Evolutionary conservation across 495 filamentous ascomycete genomes (phyloP), one percentile per base, ranked within the genome.

Genomic region (Aspergillus saccharolyticus): DNA sequence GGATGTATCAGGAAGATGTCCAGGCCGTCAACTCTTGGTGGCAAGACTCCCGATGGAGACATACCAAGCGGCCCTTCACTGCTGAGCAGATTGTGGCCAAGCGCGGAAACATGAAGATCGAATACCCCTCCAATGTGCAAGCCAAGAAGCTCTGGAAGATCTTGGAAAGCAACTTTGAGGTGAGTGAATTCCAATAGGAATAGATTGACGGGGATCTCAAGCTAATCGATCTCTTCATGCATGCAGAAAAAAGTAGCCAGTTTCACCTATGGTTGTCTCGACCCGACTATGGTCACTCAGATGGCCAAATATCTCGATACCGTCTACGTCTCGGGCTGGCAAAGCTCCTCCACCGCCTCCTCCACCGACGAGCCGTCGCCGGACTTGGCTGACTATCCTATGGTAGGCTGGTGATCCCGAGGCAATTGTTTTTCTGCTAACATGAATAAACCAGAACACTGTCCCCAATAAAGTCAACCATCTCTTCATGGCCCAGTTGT

Each of bases 221-320:
- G 39, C 39, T 10, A 3, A 54, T 12, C 18, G 10, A 20, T n/a
- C 25, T 16, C 22, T 7, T 28, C 6, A 19, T 15, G 12, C 33
- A 60, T 28, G 25, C 67, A 96, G 90, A 87, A 83, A 63, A 84
- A 83, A 56, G 88, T 91, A 62, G 88, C 88, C 42, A 94, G 89
- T 75, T 96, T 83, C 76, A 98, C 94, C 42, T 98, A 96, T 74
- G 94, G 94, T 66, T 97, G 94, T 74, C 79, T 98, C 55, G 95
- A 98, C 65, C 94, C 94, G 10, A 96, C 95, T 5, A 96, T 96
- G 89, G 81, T 98, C 66, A 97, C 95, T 19, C 94, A 98, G 72
- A 98, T 98, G 94, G 93, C 91, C 64, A 96, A 97, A 73, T 97
- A 94, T 74, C 82, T 97, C 52, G 94, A 98, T 69, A 98, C 95